A percentile compares a stretch with the other conserved stretches of the same genome.
Evolutionary conservation across 164 flowering plant species (phyloP).

Genomic region (Stephania cephalantha): DNA sequence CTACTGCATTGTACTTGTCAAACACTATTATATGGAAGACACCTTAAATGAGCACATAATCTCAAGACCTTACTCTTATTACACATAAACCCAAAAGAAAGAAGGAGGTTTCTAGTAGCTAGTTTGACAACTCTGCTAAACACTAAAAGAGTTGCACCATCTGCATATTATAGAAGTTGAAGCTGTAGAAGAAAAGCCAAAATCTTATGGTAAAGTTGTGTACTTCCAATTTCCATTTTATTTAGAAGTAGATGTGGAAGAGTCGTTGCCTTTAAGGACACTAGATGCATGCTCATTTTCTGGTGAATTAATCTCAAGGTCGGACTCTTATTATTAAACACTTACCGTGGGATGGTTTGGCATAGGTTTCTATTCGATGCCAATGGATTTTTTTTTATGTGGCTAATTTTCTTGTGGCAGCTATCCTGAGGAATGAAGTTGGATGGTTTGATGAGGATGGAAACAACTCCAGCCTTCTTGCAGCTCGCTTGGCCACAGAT

Average conservation of each 20-base stretch:
- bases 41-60: background rate
- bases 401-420: slow-evolving; percentile 29
- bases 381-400: background rate
- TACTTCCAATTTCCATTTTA: too few relatives aligned
- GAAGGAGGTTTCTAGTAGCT: background rate
- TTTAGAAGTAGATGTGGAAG: background rate
- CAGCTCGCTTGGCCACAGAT: slow-evolving; percentile 86
- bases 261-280: background rate
- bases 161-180: background rate
- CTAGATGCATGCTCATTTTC: background rate
- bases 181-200: background rate
- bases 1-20: background rate
- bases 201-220: background rate
- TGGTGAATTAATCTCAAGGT: background rate
- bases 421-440: slow-evolving; percentile 89
- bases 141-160: background rate
- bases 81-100: background rate
- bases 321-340: background rate
- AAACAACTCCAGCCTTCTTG: slow-evolving; percentile 88
- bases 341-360: background rate
- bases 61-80: background rate
- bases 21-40: too few relatives aligned
- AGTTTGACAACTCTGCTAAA: background rate
- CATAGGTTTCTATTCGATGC: background rate
- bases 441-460: slow-evolving; percentile 99